Conservation (phyloP, 192 early-diverging fungal species). For the Linnemannia elongata region DNA sequence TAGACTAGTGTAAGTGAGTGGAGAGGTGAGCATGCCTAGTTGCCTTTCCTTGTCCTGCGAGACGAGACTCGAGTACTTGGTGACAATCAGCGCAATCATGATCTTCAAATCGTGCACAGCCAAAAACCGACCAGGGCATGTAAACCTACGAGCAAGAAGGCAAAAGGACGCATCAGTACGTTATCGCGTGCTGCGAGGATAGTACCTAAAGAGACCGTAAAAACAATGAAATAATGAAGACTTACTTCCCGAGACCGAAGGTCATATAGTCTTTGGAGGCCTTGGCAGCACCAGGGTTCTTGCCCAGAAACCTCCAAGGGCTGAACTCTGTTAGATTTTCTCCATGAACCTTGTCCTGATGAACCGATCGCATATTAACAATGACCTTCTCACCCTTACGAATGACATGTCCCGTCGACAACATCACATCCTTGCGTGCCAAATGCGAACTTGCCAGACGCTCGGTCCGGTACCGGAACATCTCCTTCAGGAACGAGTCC, state of each 20-base stretch:
- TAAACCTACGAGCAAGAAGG: slow-evolving; percentile 31
- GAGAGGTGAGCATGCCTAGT: background rate
- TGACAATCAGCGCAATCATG: slow-evolving; percentile 37
- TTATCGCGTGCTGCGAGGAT: too few relatives aligned
- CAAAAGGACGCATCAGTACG: background rate
- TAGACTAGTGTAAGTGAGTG: background rate
- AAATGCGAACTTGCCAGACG: slow-evolving; percentile 30
- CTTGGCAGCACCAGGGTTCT: slow-evolving; percentile 43
- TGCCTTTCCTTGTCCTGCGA: slow-evolving; percentile 12
- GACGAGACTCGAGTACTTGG: slow-evolving; percentile 50
- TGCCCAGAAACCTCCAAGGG: slow-evolving; percentile 52
- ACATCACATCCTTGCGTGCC: slow-evolving; percentile 24
- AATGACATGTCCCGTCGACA: slow-evolving; percentile 54
- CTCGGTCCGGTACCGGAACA: slow-evolving; percentile 33
- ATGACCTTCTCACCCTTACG: slow-evolving; percentile 36
- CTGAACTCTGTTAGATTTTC: slow-evolving; percentile 43
- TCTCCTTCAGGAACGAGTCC: slow-evolving; percentile 52
- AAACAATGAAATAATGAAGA: background rate
- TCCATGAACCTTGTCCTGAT: slow-evolving; percentile 27
- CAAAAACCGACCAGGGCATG: slow-evolving; percentile 65
- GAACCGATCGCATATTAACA: slow-evolving; percentile 42
- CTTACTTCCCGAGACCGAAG: slow-evolving; percentile 61
- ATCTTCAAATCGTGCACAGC: slow-evolving; percentile 62
- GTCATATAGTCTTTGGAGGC: slow-evolving; percentile 45
- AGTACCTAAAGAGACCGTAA: too few relatives aligned